Conservation (phyloP, 176 grass and related monocot genomes). For the Pontederia crassipes region DNA sequence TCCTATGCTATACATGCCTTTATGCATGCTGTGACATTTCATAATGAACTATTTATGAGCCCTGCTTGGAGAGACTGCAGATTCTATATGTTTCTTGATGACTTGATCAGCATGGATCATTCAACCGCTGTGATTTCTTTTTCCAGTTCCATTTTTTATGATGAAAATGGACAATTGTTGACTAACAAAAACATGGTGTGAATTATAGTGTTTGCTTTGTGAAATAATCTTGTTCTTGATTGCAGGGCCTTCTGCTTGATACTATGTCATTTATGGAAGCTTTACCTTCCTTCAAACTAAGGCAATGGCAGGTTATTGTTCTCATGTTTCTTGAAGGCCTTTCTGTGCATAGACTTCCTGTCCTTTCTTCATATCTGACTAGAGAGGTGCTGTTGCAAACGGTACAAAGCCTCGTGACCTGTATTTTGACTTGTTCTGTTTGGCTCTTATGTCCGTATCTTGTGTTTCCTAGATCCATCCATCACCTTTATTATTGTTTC, state of each 20-base stretch:
- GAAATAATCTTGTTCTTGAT: neutral
- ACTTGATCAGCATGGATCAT: no score
- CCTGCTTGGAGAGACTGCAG: no score
- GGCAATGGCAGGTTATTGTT: constrained; percentile 61
- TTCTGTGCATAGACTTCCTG: constrained; percentile 44
- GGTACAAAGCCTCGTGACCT: neutral
- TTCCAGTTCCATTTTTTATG: no score
- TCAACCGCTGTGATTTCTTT: no score
- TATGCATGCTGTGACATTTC: no score
- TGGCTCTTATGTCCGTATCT: neutral
- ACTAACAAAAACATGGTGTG: no score
- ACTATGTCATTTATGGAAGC: constrained; percentile 80
- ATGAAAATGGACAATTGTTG: no score
- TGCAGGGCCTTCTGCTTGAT: constrained; percentile 57
- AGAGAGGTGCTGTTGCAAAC: constrained; percentile 38
- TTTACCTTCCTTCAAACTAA: constrained; percentile 48
- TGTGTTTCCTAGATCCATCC: neutral
- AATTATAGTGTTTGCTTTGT: neutral
- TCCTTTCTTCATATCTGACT: constrained; percentile 36
- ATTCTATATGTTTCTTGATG: no score
- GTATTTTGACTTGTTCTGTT: neutral
- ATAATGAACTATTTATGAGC: no score
- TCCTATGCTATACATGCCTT: no score
- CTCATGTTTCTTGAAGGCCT: constrained; percentile 62
- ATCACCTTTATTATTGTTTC: no score